These are phyloP conservation scores for Colletotrichum eleusines DNA, from an alignment of 2,329 filamentous ascomycete genomes.

Conservation along the genomic window DNA sequence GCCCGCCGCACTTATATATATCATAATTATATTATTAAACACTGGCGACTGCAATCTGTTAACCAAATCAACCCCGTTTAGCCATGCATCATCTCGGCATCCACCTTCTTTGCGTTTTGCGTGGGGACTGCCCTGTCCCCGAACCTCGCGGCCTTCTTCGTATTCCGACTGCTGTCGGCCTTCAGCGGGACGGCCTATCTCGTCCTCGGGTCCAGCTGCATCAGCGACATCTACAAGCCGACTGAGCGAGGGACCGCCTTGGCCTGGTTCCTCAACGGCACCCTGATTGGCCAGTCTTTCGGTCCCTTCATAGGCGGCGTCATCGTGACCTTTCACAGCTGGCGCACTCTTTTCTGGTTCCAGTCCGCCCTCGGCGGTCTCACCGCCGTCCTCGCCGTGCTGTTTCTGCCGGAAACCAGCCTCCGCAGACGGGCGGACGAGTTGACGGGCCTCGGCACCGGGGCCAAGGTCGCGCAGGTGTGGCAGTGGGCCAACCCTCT, in stretches of 20 bases:
- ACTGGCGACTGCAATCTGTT: not conserved
- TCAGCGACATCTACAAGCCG: slow-evolving; percentile 68
- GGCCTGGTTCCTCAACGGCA: slow-evolving; percentile 75
- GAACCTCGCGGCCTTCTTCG: slow-evolving; percentile 73
- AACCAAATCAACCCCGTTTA: not conserved
- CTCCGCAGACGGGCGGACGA: slow-evolving; percentile 72
- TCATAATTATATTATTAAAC: no score
- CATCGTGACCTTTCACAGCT: slow-evolving; percentile 75
- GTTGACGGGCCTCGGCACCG: slow-evolving; percentile 64
- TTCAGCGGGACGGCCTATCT: slow-evolving; percentile 78
- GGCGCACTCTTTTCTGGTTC: slow-evolving; percentile 79
- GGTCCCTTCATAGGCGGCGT: slow-evolving; percentile 77
- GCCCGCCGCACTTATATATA: slow-evolving; percentile 43
- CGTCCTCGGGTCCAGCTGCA: slow-evolving; percentile 73
- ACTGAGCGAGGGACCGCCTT: slow-evolving; percentile 75
- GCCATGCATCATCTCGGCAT: slow-evolving; percentile 43
- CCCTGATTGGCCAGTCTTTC: slow-evolving; percentile 73
- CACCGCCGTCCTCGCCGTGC: slow-evolving; percentile 65
- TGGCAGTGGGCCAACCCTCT: slow-evolving; percentile 72
- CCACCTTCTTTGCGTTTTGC: slow-evolving; percentile 72
- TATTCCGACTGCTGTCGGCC: slow-evolving; percentile 77
- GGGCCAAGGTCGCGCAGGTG: slow-evolving; percentile 52
- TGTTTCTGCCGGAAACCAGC: slow-evolving; percentile 77
- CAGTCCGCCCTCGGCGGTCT: slow-evolving; percentile 71
- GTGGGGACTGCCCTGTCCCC: slow-evolving; percentile 75